Evolutionary conservation across 495 filamentous ascomycete species (phyloP).

Genomic region (Penicillium desertorum): DNA sequence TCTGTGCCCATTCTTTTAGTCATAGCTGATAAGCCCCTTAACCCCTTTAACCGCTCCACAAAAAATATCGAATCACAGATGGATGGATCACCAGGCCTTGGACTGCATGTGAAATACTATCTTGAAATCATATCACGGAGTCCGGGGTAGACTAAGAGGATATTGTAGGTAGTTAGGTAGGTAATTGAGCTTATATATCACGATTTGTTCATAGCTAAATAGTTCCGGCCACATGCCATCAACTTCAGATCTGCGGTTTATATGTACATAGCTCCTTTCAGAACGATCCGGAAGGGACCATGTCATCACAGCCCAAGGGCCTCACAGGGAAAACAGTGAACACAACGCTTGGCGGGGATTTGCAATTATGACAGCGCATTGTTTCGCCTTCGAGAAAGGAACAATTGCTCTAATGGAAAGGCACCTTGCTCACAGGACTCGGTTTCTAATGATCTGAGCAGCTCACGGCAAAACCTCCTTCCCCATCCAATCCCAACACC

Average conservation of each 20-base stretch:
- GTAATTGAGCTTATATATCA: too few species aligned
- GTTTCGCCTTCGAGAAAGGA: background rate
- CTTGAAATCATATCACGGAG: too few species aligned
- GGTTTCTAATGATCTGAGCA: background rate
- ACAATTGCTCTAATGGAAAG: background rate
- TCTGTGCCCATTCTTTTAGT: background rate
- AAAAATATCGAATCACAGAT: background rate
- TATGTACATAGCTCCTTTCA: background rate
- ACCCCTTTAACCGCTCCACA: background rate
- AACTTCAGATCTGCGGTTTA: background rate
- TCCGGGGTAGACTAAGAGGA: background rate
- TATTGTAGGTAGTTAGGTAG: background rate
- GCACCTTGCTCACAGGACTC: too few species aligned
- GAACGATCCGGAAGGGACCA: background rate
- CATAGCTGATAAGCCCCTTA: too few species aligned
- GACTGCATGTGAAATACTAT: too few species aligned
- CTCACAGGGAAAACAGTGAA: background rate
- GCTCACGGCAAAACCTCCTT: conserved; percentile 63
- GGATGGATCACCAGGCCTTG: too few species aligned
- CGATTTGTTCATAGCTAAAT: too few species aligned
- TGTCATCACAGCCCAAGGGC: background rate
- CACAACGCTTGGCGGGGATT: background rate
- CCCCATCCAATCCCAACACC: conserved; percentile 77
- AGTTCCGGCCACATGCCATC: too few species aligned
- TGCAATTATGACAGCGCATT: too few species aligned